Conservation (phyloP, 768 basidiomycete genomes). For the Lanmaoa pseudosensibilis region DNA sequence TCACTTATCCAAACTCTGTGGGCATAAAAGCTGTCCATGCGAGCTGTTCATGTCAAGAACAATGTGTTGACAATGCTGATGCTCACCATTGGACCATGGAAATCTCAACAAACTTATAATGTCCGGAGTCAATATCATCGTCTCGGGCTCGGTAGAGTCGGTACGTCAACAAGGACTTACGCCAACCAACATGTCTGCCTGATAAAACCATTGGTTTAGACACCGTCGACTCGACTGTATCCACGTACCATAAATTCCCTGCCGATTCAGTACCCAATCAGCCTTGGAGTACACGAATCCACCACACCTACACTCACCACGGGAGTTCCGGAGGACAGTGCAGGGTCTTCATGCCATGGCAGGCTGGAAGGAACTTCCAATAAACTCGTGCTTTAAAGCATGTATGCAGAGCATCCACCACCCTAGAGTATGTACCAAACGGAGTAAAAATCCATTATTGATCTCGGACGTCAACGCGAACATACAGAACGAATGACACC, state of each 20-base stretch:
- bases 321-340: neutral
- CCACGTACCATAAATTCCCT: conserved; percentile 7
- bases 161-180: neutral
- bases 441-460: neutral
- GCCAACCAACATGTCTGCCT: neutral
- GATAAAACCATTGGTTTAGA: neutral
- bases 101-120: neutral
- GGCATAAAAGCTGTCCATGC: conserved; percentile 9
- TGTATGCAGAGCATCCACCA: conserved; percentile 2
- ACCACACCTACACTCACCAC: conserved; percentile 1
- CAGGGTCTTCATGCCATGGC: neutral
- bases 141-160: too few species aligned
- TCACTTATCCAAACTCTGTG: conserved; percentile 19
- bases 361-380: neutral
- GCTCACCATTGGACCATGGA: conserved; percentile 14
- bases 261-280: neutral
- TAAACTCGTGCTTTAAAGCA: neutral
- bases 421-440: neutral
- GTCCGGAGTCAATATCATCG: neutral
- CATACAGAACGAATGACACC: conserved; percentile 3
- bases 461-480: neutral
- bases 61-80: too few species aligned
- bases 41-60: neutral
- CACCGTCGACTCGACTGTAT: neutral
- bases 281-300: neutral